Evolutionary conservation across 129 eudicot genomes (phyloP).

Genomic region (Ambrosia artemisiifolia): DNA sequence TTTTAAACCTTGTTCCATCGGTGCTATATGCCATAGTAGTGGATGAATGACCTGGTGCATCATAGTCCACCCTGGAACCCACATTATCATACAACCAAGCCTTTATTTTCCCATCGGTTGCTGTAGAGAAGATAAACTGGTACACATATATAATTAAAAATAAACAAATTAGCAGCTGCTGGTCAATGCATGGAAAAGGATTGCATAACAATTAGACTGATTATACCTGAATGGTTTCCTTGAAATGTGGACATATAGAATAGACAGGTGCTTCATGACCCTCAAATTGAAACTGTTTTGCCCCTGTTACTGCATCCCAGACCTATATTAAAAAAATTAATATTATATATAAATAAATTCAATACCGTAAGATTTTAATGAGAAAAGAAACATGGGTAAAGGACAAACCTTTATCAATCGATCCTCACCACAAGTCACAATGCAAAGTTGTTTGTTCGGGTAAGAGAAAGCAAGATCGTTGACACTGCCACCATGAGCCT

Average conservation of each 20-base stretch:
- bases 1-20: slow-evolving; percentile 64
- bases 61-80: slow-evolving; percentile 80
- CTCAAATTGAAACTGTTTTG: slow-evolving; percentile 66
- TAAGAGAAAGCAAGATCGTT: slow-evolving; percentile 85
- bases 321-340: slow-evolving; percentile 42
- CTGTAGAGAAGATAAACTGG: slow-evolving; percentile 78
- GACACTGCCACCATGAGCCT: slow-evolving; percentile 93
- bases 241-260: slow-evolving; percentile 86
- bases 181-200: slow-evolving; percentile 4
- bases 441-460: slow-evolving; percentile 74
- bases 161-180: slow-evolving; percentile 6
- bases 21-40: slow-evolving; percentile 73
- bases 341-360: not conserved
- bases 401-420: slow-evolving; percentile 68
- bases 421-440: slow-evolving; percentile 93
- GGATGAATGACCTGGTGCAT: slow-evolving; percentile 79
- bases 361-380: not conserved
- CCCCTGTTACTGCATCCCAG: slow-evolving; percentile 88
- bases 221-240: slow-evolving; percentile 75
- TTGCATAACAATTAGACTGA: slow-evolving; percentile 1
- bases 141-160: not conserved
- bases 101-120: slow-evolving; percentile 76
- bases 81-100: slow-evolving; percentile 75
- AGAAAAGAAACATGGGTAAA: not conserved
- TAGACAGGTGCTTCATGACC: slow-evolving; percentile 94